Conservation (phyloP, 2,329 filamentous ascomycete species). For the Colletotrichum kahawae region DNA sequence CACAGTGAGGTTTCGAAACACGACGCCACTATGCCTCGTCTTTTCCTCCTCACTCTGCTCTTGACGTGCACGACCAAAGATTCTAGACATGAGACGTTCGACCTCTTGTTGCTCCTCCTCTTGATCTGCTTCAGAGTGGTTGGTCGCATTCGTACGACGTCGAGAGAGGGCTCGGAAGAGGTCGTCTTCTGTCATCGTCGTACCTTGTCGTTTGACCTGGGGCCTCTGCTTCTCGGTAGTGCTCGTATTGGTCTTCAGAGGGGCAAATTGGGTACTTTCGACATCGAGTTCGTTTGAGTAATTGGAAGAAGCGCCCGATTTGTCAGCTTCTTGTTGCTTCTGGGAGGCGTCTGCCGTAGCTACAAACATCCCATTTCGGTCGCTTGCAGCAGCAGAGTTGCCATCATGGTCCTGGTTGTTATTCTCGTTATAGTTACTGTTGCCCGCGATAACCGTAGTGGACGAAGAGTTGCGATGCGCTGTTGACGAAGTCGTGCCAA, state of each 20-base stretch:
- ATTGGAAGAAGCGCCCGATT: neutral
- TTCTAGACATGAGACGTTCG: slow-evolving; percentile 68
- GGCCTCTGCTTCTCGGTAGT: slow-evolving; percentile 18
- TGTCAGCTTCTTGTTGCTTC: neutral
- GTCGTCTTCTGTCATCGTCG: slow-evolving; percentile 51
- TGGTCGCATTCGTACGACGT: slow-evolving; percentile 45
- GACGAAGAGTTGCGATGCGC: neutral
- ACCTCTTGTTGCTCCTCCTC: slow-evolving; percentile 52
- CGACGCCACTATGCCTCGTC: slow-evolving; percentile 70
- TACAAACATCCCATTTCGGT: neutral
- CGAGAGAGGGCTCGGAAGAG: slow-evolving; percentile 54
- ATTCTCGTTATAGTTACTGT: neutral
- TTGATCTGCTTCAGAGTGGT: slow-evolving; percentile 44
- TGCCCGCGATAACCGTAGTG: neutral
- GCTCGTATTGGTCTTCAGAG: slow-evolving; percentile 29
- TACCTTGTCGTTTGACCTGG: slow-evolving; percentile 27
- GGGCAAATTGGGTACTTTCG: slow-evolving; percentile 26
- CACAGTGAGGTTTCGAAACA: slow-evolving; percentile 74
- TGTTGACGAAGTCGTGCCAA: neutral
- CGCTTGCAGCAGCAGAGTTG: neutral
- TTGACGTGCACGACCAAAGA: slow-evolving; percentile 71
- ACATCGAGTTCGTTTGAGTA: neutral
- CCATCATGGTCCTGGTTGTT: neutral
- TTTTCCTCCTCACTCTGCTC: slow-evolving; percentile 72
- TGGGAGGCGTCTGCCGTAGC: neutral